A percentile compares a stretch with the other conserved stretches of the same genome.
Conservation (phyloP, 2,329 filamentous ascomycete species). For the Macrophomina pseudophaseolina region DNA sequence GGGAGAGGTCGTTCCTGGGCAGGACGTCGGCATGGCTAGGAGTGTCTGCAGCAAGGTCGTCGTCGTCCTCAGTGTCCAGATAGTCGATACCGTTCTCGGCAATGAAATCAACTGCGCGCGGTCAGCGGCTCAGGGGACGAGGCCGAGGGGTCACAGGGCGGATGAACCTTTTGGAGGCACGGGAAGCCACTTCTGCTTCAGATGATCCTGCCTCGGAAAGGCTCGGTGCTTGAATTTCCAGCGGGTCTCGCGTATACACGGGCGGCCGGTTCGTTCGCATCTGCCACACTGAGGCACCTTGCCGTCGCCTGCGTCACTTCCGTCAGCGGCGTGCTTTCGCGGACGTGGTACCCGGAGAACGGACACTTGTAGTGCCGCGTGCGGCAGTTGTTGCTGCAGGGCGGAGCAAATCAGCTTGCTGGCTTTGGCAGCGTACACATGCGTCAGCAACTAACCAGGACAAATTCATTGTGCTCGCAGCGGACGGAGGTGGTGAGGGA, state of each 20-base stretch:
- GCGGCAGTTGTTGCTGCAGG: constrained; percentile 9
- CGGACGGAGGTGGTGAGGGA: not conserved
- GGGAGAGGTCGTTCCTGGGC: not conserved
- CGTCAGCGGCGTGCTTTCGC: not conserved
- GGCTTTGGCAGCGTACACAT: not conserved
- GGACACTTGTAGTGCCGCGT: constrained; percentile 8
- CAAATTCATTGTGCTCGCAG: not conserved
- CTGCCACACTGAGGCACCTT: constrained; percentile 18
- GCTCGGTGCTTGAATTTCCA: constrained; percentile 3
- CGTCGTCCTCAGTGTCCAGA: not conserved
- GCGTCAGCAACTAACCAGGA: constrained; percentile 3
- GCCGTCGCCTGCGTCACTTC: not conserved
- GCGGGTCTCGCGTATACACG: not conserved
- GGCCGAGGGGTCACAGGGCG: not conserved
- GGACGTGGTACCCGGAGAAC: not conserved
- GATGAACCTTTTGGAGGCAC: constrained; percentile 2
- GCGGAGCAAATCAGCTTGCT: not conserved
- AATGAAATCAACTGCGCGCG: not conserved
- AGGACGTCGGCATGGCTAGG: not conserved
- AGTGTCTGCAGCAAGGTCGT: not conserved
- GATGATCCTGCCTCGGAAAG: not conserved
- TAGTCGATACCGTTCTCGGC: not conserved
- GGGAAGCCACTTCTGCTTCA: constrained; percentile 9
- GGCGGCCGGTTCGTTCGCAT: constrained; percentile 9
- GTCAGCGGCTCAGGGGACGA: not conserved